Percentiles rank a stretch among this genome's conserved stretches.
Conservation (phyloP, 164 flowering plant species). For the Hamamelis virginiana region DNA sequence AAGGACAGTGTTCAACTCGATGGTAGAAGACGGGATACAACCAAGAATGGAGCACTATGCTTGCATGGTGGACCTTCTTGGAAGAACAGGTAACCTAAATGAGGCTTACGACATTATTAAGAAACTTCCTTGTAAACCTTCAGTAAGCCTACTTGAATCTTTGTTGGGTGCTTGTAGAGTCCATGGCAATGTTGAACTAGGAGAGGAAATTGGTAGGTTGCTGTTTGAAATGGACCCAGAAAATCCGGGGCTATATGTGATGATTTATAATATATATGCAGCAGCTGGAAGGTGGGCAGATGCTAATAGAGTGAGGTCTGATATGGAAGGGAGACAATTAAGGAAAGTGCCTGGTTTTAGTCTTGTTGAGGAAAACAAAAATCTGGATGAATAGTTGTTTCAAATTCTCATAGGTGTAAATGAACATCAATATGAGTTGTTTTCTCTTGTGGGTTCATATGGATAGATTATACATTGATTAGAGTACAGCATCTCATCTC, state of each 20-base stretch:
- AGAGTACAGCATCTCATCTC: not conserved
- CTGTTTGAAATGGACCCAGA: slow-evolving; percentile 27
- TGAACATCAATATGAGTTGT: not conserved
- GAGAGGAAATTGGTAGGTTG: slow-evolving; percentile 33
- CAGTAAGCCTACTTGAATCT: slow-evolving; percentile 39
- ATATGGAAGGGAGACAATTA: slow-evolving; percentile 15
- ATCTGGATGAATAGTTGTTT: not conserved
- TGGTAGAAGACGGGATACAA: slow-evolving; percentile 34
- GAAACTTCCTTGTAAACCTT: slow-evolving; percentile 32
- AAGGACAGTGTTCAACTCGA: slow-evolving; percentile 31
- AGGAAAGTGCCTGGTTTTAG: slow-evolving; percentile 26
- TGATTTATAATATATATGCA: slow-evolving; percentile 42
- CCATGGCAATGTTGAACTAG: slow-evolving; percentile 46
- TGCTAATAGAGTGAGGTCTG: slow-evolving; percentile 19
- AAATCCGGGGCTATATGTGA: slow-evolving; percentile 30
- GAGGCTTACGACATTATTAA: slow-evolving; percentile 55
- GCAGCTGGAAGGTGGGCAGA: slow-evolving; percentile 35
- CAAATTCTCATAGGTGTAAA: not conserved
- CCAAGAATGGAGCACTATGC: slow-evolving; percentile 55
- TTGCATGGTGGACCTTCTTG: slow-evolving; percentile 63
- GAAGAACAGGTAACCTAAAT: slow-evolving; percentile 45
- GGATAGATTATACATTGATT: not conserved
- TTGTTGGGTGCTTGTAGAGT: slow-evolving; percentile 54
- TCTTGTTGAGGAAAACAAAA: slow-evolving; percentile 11
- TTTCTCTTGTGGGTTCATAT: not conserved